These are phyloP conservation scores for Mycena pura DNA, from an alignment of 768 basidiomycete species.

Conservation along the genomic window DNA sequence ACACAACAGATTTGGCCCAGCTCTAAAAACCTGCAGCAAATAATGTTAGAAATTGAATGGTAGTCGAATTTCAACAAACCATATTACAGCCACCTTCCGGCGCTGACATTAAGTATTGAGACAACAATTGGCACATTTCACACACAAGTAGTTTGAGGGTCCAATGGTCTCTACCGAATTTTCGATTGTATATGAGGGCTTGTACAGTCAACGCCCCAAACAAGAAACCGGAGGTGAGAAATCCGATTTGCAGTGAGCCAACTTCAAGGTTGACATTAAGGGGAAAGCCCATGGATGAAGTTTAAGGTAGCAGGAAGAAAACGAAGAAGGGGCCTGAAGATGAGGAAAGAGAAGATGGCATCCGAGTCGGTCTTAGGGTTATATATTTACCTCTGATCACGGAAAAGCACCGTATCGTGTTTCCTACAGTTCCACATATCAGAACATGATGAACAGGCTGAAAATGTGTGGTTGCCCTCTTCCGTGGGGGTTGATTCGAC, in stretches of 20 bases:
- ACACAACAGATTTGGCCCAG: conserved; percentile 22
- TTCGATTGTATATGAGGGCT: conserved; percentile 25
- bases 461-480: too few relatives aligned
- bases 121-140: not conserved
- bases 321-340: not conserved
- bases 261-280: conserved; percentile 24
- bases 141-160: conserved; percentile 19
- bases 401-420: too few relatives aligned
- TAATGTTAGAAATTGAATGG: not conserved
- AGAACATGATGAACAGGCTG: too few relatives aligned
- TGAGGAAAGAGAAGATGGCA: not conserved
- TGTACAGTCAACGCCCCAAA: conserved; percentile 26
- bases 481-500: too few relatives aligned
- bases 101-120: not conserved
- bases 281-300: conserved; percentile 16
- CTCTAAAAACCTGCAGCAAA: conserved; percentile 16
- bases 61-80: not conserved
- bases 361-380: not conserved
- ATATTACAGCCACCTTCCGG: conserved; percentile 17
- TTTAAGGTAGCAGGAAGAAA: not conserved
- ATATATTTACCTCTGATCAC: conserved; percentile 15
- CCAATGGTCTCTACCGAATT: conserved; percentile 21
- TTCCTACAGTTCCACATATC: too few relatives aligned
- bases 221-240: conserved; percentile 21
- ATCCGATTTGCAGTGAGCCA: conserved; percentile 26